Base-by-base conservation (phyloP, 169 alveolate genomes). In the Hepatocystis sp. region DNA sequence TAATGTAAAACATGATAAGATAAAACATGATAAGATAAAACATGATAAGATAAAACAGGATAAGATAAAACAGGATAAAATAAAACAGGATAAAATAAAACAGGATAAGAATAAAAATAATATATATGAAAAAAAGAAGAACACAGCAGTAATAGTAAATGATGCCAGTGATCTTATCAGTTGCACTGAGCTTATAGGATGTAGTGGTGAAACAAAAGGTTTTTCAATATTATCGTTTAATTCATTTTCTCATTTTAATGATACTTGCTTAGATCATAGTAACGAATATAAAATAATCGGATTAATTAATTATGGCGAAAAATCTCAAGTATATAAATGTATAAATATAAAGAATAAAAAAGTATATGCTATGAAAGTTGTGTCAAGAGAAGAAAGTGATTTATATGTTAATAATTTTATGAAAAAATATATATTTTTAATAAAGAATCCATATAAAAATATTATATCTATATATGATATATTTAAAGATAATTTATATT, bases 291-390 rank as follows among this genome's bases (percentile, higher is more conserved):
- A 63, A 8, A 76, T 76, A 34, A 30, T 76, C 5, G 88, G 78
- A 2, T 36, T 76, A 36, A 58, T 76, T 15, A 58, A 76, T 51
- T 76, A 63, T 44, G 88, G 88, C 3, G 65, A 76, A 2, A 76
- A 76, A 11, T 76, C 88, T n/a, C 88, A 76, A 60, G 88, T 76
- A 7, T 76, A 76, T 52, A 76, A 76, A 36, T 76, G 88, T 13
- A 28, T 76, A 23, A 76, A 76, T 44, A 34, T 58, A 15, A 36
- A 40, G 40, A 23, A 76, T 40, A 76, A 76, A 52, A 76, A 30
- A 28, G 23, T 32, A 13, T 76, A 76, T 46, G 88, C 88, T 10
- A 76, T 76, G 88, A 76, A 76, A 51, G 64, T 76, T 21, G 61
- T 58, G 1, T 34, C 46, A 51, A 76, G 39, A 58, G 88, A 76